A percentile compares a stretch with the other conserved stretches of the same genome.
Evolutionary conservation across 129 eudicot genomes (phyloP).

Genomic region (Escallonia rubra): DNA sequence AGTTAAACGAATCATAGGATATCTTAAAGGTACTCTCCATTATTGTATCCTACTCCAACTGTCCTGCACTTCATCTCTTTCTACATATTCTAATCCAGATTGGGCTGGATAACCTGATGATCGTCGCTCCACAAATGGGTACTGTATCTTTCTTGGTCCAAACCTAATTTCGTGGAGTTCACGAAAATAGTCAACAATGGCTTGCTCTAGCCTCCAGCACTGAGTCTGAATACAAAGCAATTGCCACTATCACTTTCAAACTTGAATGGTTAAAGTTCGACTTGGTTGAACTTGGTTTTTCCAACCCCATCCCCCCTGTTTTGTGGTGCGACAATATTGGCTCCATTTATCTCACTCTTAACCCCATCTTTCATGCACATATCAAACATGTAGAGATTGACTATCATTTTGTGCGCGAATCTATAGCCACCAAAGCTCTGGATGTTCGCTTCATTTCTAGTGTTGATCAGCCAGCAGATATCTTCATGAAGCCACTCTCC

Average conservation of each 20-base stretch:
- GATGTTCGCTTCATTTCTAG: too few relatives aligned
- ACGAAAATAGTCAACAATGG: neutral
- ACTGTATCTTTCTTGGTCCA: neutral
- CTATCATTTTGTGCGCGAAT: neutral
- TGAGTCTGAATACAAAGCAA: neutral
- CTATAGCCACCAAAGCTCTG: neutral
- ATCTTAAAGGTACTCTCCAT: neutral
- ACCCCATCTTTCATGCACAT: conserved; percentile 2
- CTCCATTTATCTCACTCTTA: neutral
- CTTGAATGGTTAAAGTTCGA: neutral
- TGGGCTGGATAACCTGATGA: neutral
- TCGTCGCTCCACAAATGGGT: neutral
- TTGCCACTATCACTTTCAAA: neutral
- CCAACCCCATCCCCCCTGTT: neutral
- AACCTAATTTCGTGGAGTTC: conserved; percentile 1
- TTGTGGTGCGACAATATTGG: conserved; percentile 3
- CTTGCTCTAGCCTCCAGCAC: neutral
- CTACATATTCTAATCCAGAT: neutral
- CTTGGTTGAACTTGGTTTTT: neutral
- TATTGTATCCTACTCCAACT: neutral
- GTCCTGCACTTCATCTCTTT: neutral
- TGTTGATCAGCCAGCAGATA: too few relatives aligned
- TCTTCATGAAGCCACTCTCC: too few relatives aligned
- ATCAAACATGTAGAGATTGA: conserved; percentile 3
- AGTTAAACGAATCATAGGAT: neutral